phyloP scores from a whole-genome alignment of 208 protist genomes.

The Acanthamoeba lenticulata region DNA sequence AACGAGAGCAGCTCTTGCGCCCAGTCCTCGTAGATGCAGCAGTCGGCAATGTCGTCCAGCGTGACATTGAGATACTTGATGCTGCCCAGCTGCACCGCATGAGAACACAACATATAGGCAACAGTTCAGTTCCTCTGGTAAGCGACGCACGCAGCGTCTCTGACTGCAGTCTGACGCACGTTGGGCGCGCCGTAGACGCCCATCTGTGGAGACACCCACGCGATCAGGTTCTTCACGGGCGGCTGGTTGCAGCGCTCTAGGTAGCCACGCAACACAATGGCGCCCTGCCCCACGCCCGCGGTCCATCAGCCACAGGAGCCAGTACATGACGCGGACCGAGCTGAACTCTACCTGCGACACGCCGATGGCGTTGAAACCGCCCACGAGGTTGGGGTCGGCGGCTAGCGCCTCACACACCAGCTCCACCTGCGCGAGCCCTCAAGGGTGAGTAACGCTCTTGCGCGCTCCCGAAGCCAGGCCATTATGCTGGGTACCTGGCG shows the following conservation, averaged over 20 bases:
- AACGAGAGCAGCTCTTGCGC: conserved; percentile 29
- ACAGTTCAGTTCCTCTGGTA: too few species aligned
- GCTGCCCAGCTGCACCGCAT: neutral
- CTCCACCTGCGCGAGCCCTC: neutral
- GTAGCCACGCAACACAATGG: conserved; percentile 51
- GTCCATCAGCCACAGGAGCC: too few species aligned
- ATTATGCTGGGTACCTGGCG: neutral
- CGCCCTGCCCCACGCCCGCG: too few species aligned
- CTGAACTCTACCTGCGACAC: conserved; percentile 67
- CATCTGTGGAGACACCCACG: conserved; percentile 67
- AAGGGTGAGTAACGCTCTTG: neutral
- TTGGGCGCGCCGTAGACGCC: conserved; percentile 67
- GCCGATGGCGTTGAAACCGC: conserved; percentile 54
- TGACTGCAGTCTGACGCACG: too few species aligned
- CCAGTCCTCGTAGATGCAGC: conserved; percentile 61
- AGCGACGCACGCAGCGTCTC: too few species aligned
- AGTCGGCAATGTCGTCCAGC: conserved; percentile 57
- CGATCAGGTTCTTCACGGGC: conserved; percentile 59
- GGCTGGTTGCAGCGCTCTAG: conserved; percentile 69
- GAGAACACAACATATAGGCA: too few species aligned
- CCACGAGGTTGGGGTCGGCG: conserved; percentile 42
- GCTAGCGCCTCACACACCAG: neutral
- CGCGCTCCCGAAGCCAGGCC: too few species aligned
- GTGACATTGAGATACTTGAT: conserved; percentile 22
- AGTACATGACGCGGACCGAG: too few species aligned